Base-by-base conservation (phyloP, 345 rosid genomes). In the Heritiera littoralis region DNA sequence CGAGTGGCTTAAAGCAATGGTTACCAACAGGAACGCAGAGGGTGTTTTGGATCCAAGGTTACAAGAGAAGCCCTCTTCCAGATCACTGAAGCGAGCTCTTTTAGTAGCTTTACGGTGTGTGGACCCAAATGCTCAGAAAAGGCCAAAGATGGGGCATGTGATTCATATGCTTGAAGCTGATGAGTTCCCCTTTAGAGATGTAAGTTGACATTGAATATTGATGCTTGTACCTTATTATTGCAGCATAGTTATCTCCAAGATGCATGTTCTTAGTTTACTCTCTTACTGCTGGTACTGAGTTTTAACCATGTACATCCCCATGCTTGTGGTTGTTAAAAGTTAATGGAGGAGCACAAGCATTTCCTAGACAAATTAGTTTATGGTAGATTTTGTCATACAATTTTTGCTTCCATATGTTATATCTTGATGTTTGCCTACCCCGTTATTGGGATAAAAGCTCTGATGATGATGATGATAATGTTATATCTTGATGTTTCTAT, bases 141-240 rank as follows among this genome's bases (percentile, higher is more conserved):
- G 98, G 83, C 99, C 99, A 14, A 93, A 92, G 84, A 95, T 93
- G 96, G 97, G 98, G 72, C 97, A 95, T 84, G 92, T 93, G 28
- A 90, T 95, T 75, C 98, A 95, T 83, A 92, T 95, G 99, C 98
- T 95, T 20, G 99, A 95, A 84, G 96, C 97, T 43, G 99, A 95
- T 38, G 99, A 93, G 71, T 91, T 92, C 79, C 93, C 90, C 3
- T 88, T 89, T 80, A 84, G 91, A 77, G 94, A 92, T 84, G 97
- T 89, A 84, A 75, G 90, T 86, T 67, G 28, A 28, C n/a, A 41
- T 75, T 13, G 20, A 38, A 46, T n/a, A 30, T 68, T 45, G 45
- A 74, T 56, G 38, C 51, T 18, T 74, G 51, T 6, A 40, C 49
- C 67, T 58, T 6, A 38, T 7, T 51, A 10, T 74, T 41, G 52